Evolutionary conservation across 2,329 filamentous ascomycete species (phyloP).

Genomic region (Simplicillium aogashimaense): DNA sequence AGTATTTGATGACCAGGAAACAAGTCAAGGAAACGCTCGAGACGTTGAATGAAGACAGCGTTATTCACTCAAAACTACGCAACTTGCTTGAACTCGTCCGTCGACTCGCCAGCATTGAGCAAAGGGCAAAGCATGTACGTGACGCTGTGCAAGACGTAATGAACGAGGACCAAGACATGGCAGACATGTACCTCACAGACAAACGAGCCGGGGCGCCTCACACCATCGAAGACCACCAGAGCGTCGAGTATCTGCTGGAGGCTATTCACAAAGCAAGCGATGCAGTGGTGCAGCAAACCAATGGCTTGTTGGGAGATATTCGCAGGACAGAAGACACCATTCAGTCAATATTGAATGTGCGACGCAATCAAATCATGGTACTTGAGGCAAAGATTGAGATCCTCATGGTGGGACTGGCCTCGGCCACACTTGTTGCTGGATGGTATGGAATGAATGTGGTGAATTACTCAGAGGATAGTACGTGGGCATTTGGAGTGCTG

Average conservation of each 20-base stretch:
- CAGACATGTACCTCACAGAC: slow-evolving; percentile 23
- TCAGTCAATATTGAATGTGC: slow-evolving; percentile 20
- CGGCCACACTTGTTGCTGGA: slow-evolving; percentile 22
- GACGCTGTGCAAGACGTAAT: slow-evolving; percentile 21
- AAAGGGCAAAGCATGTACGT: slow-evolving; percentile 20
- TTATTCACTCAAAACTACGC: slow-evolving; percentile 14
- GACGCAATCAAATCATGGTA: slow-evolving; percentile 27
- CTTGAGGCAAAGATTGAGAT: slow-evolving; percentile 25
- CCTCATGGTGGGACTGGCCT: slow-evolving; percentile 21
- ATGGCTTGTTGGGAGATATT: slow-evolving; percentile 16
- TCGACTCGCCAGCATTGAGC: slow-evolving; percentile 17
- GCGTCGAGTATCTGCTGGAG: slow-evolving; percentile 25
- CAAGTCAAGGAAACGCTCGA: slow-evolving; percentile 6
- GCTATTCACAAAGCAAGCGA: slow-evolving; percentile 24
- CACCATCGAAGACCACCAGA: slow-evolving; percentile 18
- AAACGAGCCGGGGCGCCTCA: slow-evolving; percentile 17
- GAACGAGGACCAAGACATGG: slow-evolving; percentile 23
- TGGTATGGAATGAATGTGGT: slow-evolving; percentile 26
- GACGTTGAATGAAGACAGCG: slow-evolving; percentile 9
- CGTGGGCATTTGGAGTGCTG: slow-evolving; percentile 14
- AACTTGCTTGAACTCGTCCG: slow-evolving; percentile 17
- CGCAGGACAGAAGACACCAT: slow-evolving; percentile 20
- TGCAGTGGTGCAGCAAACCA: slow-evolving; percentile 18
- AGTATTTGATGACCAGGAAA: slow-evolving; percentile 14
- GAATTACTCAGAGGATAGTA: slow-evolving; percentile 23